phyloP scores from a whole-genome alignment of 2,329 filamentous ascomycete species.

The Colletotrichum sublineola region DNA sequence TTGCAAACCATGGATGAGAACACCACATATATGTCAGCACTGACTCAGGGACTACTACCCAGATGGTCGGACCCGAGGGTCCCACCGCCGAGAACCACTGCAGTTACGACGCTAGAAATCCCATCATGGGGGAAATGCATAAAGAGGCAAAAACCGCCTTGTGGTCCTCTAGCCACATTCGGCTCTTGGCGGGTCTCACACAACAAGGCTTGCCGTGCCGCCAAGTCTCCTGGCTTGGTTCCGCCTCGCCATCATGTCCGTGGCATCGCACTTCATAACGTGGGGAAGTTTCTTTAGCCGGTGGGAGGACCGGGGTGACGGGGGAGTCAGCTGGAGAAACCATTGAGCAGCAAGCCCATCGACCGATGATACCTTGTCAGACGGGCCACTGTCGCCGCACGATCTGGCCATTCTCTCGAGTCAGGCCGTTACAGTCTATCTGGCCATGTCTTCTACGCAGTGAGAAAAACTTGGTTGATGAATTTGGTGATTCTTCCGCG shows the following conservation, averaged over 20 bases:
- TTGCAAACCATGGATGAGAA: neutral
- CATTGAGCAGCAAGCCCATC: neutral
- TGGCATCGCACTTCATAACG: neutral
- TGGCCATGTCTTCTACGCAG: neutral
- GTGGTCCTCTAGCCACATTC: neutral
- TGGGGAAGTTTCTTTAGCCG: neutral
- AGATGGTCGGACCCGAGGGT: conserved; percentile 18
- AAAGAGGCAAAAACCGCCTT: neutral
- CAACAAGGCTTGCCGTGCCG: neutral
- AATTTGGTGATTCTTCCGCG: too few species aligned
- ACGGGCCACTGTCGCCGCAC: neutral
- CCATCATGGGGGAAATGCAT: neutral
- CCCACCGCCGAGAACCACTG: neutral
- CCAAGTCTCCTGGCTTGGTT: neutral
- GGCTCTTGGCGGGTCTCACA: neutral
- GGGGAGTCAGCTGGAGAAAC: neutral
- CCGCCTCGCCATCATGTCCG: too few species aligned
- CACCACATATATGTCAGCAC: neutral
- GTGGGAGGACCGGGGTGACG: neutral
- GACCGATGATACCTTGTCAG: neutral
- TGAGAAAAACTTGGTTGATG: too few species aligned
- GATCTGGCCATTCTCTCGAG: neutral
- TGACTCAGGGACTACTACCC: neutral
- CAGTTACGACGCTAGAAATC: neutral
- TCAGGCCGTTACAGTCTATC: neutral